A percentile compares a stretch with the other conserved stretches of the same genome.
phyloP scores from a whole-genome alignment of 352 stramenopile genomes.

The Phytopythium montanum region DNA sequence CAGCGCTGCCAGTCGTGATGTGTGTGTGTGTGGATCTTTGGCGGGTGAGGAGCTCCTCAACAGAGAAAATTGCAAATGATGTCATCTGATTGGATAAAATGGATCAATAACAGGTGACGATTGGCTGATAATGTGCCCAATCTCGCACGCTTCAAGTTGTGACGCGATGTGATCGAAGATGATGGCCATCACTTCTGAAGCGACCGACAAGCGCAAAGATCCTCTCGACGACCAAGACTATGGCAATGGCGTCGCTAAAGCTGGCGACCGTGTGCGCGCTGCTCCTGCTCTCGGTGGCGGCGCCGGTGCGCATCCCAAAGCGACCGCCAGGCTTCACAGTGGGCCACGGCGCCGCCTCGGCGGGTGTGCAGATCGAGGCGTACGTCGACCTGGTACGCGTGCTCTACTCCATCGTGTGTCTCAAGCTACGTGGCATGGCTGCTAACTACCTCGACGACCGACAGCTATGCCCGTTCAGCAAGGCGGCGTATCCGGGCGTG shows the following conservation, averaged over 20 bases:
- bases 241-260: constrained; percentile 4
- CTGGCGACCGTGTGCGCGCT: constrained; percentile 7
- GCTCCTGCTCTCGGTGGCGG: constrained; percentile 14
- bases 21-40: background rate
- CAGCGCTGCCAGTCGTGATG: background rate
- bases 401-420: background rate
- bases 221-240: background rate
- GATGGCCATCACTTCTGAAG: background rate
- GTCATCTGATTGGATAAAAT: background rate
- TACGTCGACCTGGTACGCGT: constrained; percentile 64
- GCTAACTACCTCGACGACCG: background rate
- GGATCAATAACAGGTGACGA: background rate
- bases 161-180: background rate
- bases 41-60: background rate
- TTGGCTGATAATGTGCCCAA: background rate
- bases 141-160: constrained; percentile 2
- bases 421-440: background rate
- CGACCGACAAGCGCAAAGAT: background rate
- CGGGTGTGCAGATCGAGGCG: constrained; percentile 70
- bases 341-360: constrained; percentile 34
- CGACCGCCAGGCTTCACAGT: constrained; percentile 64
- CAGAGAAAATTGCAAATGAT: background rate
- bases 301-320: constrained; percentile 55
- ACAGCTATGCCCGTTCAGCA: constrained; percentile 68
- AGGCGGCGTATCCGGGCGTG: constrained; percentile 55